These are phyloP conservation scores for Exserohilum turcica DNA, from an alignment of 2,329 filamentous ascomycete genomes.

Conservation along the genomic window DNA sequence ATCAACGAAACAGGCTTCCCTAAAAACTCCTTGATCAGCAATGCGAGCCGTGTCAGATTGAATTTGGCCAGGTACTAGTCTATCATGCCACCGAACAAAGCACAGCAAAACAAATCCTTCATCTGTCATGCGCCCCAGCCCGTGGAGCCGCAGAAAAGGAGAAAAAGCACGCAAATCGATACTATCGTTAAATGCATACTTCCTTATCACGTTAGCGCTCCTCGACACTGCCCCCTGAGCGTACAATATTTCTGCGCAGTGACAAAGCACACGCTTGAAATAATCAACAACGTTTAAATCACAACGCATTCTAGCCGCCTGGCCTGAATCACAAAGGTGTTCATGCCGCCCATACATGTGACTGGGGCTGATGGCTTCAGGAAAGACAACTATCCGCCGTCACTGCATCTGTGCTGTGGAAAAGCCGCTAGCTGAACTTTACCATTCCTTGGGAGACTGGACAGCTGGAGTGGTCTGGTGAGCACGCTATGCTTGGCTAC, in stretches of 20 bases:
- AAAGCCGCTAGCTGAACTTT: slow-evolving; percentile 5
- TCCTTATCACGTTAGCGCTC: slow-evolving; percentile 8
- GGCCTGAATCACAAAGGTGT: neutral
- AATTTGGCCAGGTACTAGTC: neutral
- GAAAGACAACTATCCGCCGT: neutral
- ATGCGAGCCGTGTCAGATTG: neutral
- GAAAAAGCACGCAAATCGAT: slow-evolving; percentile 13
- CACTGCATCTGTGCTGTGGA: neutral
- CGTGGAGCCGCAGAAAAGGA: neutral
- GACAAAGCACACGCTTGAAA: neutral
- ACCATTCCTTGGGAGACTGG: neutral
- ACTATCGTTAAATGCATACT: slow-evolving; percentile 3
- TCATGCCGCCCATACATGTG: slow-evolving; percentile 4
- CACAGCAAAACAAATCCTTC: neutral
- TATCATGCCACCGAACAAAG: neutral
- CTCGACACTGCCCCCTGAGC: neutral
- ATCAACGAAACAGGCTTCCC: neutral
- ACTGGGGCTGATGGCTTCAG: neutral
- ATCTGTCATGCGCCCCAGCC: neutral
- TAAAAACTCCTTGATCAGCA: neutral
- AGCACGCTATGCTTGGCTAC: neutral
- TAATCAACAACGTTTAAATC: slow-evolving; percentile 6
- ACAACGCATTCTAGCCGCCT: neutral
- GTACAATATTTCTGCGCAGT: neutral
- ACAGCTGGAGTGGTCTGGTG: neutral